Percentiles rank a stretch among this genome's conserved stretches.
phyloP scores from a whole-genome alignment of 202 grass and related monocot species.

The Schoenoplectus triqueter region DNA sequence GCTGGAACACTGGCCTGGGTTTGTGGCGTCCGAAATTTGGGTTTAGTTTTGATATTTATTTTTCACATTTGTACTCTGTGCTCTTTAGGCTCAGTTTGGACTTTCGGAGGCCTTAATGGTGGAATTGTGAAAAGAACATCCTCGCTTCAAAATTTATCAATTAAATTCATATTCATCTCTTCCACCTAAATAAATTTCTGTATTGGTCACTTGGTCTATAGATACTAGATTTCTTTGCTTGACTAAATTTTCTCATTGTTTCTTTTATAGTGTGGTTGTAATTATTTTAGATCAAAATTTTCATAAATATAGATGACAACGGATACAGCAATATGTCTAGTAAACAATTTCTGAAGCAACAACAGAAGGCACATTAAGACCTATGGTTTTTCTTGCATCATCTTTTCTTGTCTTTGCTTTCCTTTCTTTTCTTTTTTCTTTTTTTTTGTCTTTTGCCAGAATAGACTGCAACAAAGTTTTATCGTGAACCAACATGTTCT shows the following conservation, averaged over 20 bases:
- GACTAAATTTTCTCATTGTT: not conserved
- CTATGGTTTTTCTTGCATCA: not conserved
- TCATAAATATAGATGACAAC: not conserved
- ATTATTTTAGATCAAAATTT: not conserved
- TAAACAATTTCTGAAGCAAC: slow-evolving; percentile 2
- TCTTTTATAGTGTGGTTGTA: not conserved
- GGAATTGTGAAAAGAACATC: not conserved
- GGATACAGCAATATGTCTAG: not conserved
- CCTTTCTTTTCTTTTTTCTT: too few relatives aligned
- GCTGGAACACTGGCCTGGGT: not conserved
- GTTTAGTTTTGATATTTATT: not conserved
- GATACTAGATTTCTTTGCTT: not conserved
- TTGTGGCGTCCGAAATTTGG: not conserved
- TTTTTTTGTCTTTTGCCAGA: not conserved
- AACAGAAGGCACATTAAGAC: not conserved
- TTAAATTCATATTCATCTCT: not conserved
- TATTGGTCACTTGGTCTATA: not conserved
- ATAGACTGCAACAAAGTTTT: not conserved
- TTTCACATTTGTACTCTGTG: not conserved
- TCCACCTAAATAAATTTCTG: not conserved
- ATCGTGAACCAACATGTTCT: not conserved
- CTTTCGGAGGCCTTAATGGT: not conserved
- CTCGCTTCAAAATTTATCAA: not conserved
- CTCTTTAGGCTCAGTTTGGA: not conserved
- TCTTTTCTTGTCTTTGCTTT: too few relatives aligned